Evolutionary conservation across 2,329 filamentous ascomycete genomes (phyloP).

Genomic region (Trichoderma sp.): DNA sequence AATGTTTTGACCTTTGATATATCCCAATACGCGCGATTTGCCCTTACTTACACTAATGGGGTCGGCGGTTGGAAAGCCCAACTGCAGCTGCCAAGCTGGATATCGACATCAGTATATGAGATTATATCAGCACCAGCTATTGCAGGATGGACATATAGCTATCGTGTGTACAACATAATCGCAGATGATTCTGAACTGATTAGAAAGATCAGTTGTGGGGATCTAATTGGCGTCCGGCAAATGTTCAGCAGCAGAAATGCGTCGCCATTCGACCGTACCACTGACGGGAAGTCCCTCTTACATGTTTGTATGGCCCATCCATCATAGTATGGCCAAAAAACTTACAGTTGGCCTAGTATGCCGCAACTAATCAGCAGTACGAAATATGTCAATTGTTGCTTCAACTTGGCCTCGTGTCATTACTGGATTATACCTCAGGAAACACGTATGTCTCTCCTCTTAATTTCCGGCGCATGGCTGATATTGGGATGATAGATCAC

Average conservation of each 20-base stretch:
- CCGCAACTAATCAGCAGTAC: not conserved
- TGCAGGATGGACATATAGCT: constrained; percentile 33
- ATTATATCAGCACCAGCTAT: constrained; percentile 29
- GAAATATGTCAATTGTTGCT: constrained; percentile 32
- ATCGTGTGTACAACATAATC: constrained; percentile 34
- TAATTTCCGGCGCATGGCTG: not conserved
- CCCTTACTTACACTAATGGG: not conserved
- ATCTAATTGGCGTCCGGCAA: constrained; percentile 31
- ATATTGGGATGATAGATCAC: not conserved
- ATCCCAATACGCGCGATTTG: constrained; percentile 31
- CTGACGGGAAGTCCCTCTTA: constrained; percentile 27
- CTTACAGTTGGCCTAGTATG: constrained; percentile 29
- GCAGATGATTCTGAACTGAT: constrained; percentile 31
- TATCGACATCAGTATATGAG: constrained; percentile 32
- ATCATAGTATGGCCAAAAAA: too few relatives aligned
- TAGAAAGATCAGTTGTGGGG: constrained; percentile 22
- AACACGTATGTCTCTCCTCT: not conserved
- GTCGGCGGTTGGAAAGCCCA: constrained; percentile 34
- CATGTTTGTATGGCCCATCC: too few relatives aligned
- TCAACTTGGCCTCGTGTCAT: constrained; percentile 28
- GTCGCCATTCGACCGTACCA: constrained; percentile 35
- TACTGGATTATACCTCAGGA: constrained; percentile 15
- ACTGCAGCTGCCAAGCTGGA: constrained; percentile 35
- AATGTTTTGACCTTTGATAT: not conserved
- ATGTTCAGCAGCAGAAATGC: constrained; percentile 33